These are phyloP conservation scores for Aaosphaeria arxii DNA, from an alignment of 2,329 filamentous ascomycete genomes.

Conservation along the genomic window DNA sequence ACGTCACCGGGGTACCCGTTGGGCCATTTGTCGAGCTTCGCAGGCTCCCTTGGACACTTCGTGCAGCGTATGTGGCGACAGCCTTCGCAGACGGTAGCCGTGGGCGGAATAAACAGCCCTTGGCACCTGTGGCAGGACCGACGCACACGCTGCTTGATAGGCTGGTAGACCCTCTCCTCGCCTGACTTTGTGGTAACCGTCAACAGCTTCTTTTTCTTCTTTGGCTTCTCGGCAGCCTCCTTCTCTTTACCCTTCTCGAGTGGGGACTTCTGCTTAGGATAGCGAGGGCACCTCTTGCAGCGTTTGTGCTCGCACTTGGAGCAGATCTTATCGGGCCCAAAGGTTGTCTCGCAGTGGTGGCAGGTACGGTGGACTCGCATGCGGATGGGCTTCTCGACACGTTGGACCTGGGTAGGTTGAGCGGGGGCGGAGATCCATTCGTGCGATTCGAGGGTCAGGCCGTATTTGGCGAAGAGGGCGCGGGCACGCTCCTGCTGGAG, in stretches of 20 bases:
- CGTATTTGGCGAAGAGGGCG: constrained; percentile 43
- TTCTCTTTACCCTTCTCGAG: constrained; percentile 29
- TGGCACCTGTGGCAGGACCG: constrained; percentile 75
- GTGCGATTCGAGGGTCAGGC: constrained; percentile 39
- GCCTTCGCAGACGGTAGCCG: constrained; percentile 60
- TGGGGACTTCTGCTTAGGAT: constrained; percentile 62
- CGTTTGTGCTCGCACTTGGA: constrained; percentile 72
- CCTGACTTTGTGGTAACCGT: constrained; percentile 64
- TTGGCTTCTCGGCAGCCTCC: constrained; percentile 48
- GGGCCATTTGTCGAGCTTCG: constrained; percentile 67
- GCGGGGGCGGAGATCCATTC: constrained; percentile 30
- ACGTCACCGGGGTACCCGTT: constrained; percentile 68
- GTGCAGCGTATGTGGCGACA: constrained; percentile 76
- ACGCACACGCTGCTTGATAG: constrained; percentile 69
- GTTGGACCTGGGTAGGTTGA: constrained; percentile 37
- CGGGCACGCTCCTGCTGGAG: constrained; percentile 39
- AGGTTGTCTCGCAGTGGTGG: constrained; percentile 74
- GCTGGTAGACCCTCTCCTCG: constrained; percentile 68
- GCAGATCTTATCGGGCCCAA: constrained; percentile 72
- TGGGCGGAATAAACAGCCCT: constrained; percentile 53
- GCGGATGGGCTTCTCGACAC: constrained; percentile 72
- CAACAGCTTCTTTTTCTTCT: constrained; percentile 48
- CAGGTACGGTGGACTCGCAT: constrained; percentile 78
- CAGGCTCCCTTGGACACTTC: constrained; percentile 75
- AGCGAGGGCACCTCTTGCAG: constrained; percentile 76